Evolutionary conservation across 192 early-diverging fungal species (phyloP).

Genomic region (Tieghemiomyces parasiticus): DNA sequence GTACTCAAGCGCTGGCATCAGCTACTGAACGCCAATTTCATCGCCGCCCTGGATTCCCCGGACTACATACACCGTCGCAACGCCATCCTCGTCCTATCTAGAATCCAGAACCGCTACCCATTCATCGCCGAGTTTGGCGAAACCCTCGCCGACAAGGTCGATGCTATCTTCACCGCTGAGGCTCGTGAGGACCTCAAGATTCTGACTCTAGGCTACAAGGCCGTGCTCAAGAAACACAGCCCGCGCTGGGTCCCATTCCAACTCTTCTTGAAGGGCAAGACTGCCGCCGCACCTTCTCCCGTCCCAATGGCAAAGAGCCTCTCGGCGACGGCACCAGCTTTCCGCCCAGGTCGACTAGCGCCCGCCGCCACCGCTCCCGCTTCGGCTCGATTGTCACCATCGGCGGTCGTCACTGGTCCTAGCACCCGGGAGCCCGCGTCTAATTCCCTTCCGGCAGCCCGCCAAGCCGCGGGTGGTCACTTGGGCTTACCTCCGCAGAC

Average conservation of each 20-base stretch:
- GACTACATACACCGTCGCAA: conserved; percentile 67
- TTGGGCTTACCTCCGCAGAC: no score
- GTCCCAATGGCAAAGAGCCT: no score
- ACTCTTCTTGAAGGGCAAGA: no score
- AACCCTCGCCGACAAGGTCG: conserved; percentile 22
- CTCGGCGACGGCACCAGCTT: no score
- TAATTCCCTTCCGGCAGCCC: no score
- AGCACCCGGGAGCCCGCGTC: no score
- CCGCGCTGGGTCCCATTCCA: conserved; percentile 3
- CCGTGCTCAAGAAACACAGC: conserved; percentile 15
- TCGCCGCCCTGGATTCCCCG: conserved; percentile 28
- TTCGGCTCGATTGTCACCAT: no score
- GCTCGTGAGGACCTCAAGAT: conserved; percentile 54
- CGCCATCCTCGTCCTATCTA: conserved; percentile 51
- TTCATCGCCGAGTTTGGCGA: conserved; percentile 36
- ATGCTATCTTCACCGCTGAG: conserved; percentile 37
- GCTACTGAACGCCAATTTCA: conserved; percentile 28
- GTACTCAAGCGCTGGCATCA: conserved; percentile 62
- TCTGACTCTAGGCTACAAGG: conserved; percentile 41
- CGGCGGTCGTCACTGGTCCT: no score
- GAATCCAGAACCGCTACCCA: conserved; percentile 45
- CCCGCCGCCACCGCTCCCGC: no score
- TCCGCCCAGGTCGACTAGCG: no score
- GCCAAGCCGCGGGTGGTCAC: no score
- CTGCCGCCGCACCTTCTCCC: no score